Evolutionary conservation across 2,329 filamentous ascomycete species (phyloP).

Genomic region (Colletotrichum sp.): DNA sequence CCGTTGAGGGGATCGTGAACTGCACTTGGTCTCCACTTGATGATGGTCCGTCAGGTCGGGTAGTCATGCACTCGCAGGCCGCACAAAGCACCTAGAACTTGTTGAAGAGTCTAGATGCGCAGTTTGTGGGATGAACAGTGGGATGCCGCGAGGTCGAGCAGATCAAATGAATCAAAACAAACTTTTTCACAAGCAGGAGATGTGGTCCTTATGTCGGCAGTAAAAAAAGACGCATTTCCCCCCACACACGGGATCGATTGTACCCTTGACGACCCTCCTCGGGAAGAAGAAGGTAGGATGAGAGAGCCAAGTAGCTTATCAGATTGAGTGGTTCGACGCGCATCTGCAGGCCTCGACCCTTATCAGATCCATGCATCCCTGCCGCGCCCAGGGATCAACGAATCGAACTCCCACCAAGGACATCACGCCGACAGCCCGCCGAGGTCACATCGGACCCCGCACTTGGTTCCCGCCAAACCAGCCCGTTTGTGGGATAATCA

Average conservation of each 20-base stretch:
- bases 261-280: neutral
- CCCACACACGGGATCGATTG: neutral
- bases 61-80: neutral
- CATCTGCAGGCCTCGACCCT: neutral
- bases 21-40: neutral
- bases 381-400: neutral
- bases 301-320: slow-evolving; percentile 14
- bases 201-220: slow-evolving; percentile 1
- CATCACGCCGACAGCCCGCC: neutral
- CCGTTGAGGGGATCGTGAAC: neutral
- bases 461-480: neutral
- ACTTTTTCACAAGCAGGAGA: neutral
- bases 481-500: neutral
- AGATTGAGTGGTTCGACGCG: neutral
- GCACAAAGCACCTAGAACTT: neutral
- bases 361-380: slow-evolving; percentile 18
- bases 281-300: neutral
- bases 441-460: slow-evolving; percentile 13
- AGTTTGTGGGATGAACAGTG: neutral
- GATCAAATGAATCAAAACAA: neutral
- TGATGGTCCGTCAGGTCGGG: neutral
- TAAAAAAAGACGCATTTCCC: neutral
- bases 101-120: neutral
- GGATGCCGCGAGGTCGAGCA: neutral
- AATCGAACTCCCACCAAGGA: neutral